Evolutionary conservation across 1,139 yeast genomes (phyloP), one percentile per base, ranked within the genome.

Genomic region (Groenewaldozyma auringiensis): DNA sequence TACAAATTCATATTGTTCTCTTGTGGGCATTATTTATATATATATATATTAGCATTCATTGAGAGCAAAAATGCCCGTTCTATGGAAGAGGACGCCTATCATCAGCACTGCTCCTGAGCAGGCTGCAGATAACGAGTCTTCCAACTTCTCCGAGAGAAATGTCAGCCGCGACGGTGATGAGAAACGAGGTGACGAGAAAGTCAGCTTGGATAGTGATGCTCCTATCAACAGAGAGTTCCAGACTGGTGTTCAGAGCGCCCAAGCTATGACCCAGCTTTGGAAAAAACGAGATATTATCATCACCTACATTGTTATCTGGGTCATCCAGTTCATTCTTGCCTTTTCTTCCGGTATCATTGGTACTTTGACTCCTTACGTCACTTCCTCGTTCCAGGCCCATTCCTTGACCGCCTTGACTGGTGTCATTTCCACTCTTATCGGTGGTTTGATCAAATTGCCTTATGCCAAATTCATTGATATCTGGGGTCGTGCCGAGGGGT

Each of bases 361-460:
- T 32, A 47, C 33, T 20, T 32, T 50, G 31, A 49, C 49, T 22
- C 38, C 43, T 13, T 42, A 44, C 34, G 52, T 44, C 14, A 46
- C 49, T 16, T 35, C 43, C 21, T 33, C 41, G 14, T 51, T 50
- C 34, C 41, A 31, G 14, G 11, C 20, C 25, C 46, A 46, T 41
- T 58, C 64, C 4, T 53, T 50, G 32, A 38, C 57, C 29, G 46
- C 53, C n/a, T 51, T 57, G 2, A 54, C 56, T 18, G 35, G 39
- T 3, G 52, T 61, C 33, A 37, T 61, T 27, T 59, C 63, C 1
- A 69, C 75, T 2, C 69, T 75, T 49, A 60, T 76, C 22, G 79
- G 77, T 36, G 81, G 78, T 51, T 78, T 75, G 2, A 60, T 74
- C 40, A 67, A 75, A 33, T 63, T 76, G 39, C 80, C 81, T 0